These are phyloP conservation scores for Vitis rotundifolia DNA, from an alignment of 164 flowering plant genomes.

Conservation along the genomic window DNA sequence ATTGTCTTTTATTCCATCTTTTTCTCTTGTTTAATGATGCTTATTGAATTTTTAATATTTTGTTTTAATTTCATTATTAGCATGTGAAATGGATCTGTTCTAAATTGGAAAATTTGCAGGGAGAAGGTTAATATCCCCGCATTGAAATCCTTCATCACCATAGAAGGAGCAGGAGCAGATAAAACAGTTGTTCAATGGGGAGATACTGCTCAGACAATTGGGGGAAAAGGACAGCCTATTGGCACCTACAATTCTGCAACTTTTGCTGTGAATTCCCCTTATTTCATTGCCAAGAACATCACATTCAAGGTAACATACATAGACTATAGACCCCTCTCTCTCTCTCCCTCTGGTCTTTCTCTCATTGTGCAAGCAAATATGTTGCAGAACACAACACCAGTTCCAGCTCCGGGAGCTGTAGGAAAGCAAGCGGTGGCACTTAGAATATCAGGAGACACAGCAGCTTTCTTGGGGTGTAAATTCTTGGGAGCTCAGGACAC, in stretches of 20 bases:
- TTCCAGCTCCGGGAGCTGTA: constrained; percentile 75
- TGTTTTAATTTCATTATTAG: too few relatives aligned
- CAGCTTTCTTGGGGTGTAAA: constrained; percentile 78
- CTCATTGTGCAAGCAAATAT: neutral
- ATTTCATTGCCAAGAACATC: constrained; percentile 92
- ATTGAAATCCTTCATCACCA: constrained; percentile 74
- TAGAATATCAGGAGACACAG: constrained; percentile 93
- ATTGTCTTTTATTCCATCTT: neutral
- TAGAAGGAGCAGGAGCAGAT: constrained; percentile 97
- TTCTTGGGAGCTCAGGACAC: constrained; percentile 98
- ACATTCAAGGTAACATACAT: constrained; percentile 74
- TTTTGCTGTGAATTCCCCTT: constrained; percentile 88
- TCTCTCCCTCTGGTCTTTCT: neutral
- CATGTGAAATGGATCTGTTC: constrained; percentile 7
- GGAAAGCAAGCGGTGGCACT: constrained; percentile 97
- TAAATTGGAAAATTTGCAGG: constrained; percentile 41
- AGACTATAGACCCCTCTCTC: neutral
- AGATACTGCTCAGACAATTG: constrained; percentile 82
- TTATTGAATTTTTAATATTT: too few relatives aligned
- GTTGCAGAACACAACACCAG: constrained; percentile 87
- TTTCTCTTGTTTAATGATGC: neutral
- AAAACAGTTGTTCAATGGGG: constrained; percentile 91
- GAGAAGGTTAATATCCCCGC: constrained; percentile 87
- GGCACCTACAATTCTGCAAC: constrained; percentile 92
- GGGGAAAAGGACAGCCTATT: constrained; percentile 67